These are phyloP conservation scores for Hypoxylon rubiginosum DNA, from an alignment of 2,329 filamentous ascomycete species.

Conservation along the genomic window DNA sequence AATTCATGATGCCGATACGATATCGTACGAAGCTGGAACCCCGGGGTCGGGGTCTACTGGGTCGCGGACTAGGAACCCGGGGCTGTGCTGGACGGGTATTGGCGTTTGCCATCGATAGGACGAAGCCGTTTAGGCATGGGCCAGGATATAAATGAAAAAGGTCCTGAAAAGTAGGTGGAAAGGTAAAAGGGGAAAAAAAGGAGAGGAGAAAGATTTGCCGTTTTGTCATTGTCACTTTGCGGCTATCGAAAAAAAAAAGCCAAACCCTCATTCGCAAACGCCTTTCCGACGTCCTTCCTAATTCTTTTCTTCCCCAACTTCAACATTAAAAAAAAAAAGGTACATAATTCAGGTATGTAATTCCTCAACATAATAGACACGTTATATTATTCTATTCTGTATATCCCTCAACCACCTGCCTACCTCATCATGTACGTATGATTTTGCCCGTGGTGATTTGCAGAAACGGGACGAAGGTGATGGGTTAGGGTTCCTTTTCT, in stretches of 20 bases:
- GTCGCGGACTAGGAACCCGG: slow-evolving; percentile 13
- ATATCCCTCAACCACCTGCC: slow-evolving; percentile 28
- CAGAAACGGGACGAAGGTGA: slow-evolving; percentile 12
- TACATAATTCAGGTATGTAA: slow-evolving; percentile 44
- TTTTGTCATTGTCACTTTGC: not conserved
- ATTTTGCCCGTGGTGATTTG: slow-evolving; percentile 4
- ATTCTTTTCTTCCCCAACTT: slow-evolving; percentile 36
- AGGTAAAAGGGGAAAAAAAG: slow-evolving; percentile 12
- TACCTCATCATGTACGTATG: slow-evolving; percentile 25
- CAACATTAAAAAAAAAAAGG: slow-evolving; percentile 31
- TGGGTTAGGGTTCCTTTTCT: slow-evolving; percentile 12
- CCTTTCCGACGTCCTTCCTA: slow-evolving; percentile 21
- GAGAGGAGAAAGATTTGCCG: slow-evolving; percentile 2
- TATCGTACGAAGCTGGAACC: slow-evolving; percentile 16
- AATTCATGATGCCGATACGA: slow-evolving; percentile 32
- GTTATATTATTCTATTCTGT: slow-evolving; percentile 8
- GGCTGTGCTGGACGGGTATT: slow-evolving; percentile 17
- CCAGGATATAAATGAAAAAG: slow-evolving; percentile 28
- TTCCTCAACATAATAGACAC: slow-evolving; percentile 29
- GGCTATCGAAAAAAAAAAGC: slow-evolving; percentile 3
- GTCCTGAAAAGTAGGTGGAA: not conserved
- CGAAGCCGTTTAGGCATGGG: slow-evolving; percentile 20
- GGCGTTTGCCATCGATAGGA: slow-evolving; percentile 10
- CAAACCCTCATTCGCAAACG: slow-evolving; percentile 10
- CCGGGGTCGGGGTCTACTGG: slow-evolving; percentile 7